Evolutionary conservation across 73 alveolate genomes (phyloP).

Genomic region (Paramecium pentaurelia): DNA sequence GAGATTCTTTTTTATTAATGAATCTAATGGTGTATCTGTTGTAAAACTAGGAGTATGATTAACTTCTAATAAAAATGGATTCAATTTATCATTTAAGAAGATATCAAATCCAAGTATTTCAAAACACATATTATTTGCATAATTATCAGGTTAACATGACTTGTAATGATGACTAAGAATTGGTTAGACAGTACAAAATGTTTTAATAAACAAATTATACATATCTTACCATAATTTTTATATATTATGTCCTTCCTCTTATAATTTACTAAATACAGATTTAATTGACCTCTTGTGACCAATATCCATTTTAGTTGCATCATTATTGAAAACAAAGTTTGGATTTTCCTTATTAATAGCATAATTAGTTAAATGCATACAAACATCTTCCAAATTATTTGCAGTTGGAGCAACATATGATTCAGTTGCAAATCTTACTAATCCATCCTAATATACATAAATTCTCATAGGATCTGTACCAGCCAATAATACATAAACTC

Average conservation of each 20-base stretch:
- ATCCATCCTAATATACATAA: conserved; percentile 87
- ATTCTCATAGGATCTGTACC: conserved; percentile 88
- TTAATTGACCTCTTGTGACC: conserved; percentile 76
- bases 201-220: conserved; percentile 56
- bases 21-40: conserved; percentile 57
- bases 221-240: conserved; percentile 66
- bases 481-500: conserved; percentile 90
- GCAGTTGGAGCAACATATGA: conserved; percentile 64
- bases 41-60: conserved; percentile 59
- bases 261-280: conserved; percentile 42
- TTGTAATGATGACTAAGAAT: conserved; percentile 65
- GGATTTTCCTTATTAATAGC: conserved; percentile 81
- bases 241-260: conserved; percentile 64
- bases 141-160: conserved; percentile 72
- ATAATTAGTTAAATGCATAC: conserved; percentile 89
- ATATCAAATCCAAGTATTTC: conserved; percentile 67
- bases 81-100: conserved; percentile 45
- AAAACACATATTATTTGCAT: conserved; percentile 64
- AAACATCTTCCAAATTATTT: conserved; percentile 67
- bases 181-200: conserved; percentile 69
- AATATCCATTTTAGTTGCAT: conserved; percentile 66
- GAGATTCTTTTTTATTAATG: conserved; percentile 32
- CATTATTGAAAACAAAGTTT: conserved; percentile 63
- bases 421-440: conserved; percentile 91
- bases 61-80: conserved; percentile 49